Base-by-base conservation (phyloP, 805 yeast genomes). In the Candida pini region DNA sequence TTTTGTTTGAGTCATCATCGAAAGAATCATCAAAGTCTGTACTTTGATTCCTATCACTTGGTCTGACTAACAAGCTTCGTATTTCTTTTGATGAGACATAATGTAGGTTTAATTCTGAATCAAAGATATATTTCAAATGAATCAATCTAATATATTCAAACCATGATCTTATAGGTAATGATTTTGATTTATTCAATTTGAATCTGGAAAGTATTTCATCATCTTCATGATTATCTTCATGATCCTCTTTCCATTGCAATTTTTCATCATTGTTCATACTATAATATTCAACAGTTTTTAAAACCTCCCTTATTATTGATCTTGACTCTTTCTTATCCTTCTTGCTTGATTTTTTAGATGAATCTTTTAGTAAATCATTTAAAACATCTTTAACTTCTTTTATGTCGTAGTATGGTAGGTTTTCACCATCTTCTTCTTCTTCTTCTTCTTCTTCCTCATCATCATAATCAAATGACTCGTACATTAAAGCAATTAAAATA, bases 251-350 rank as follows among this genome's bases (percentile, higher is more conserved):
- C 10, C 30, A 59, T 15, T 60, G 56, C 40, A 54, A 66, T 17
- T 51, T 20, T 13, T 36, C 31, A 1, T 37, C 20, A n/a, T 37
- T 21, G 12, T 27, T 8, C 62, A 55, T 32, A 4, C 43, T 24
- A 43, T 66, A 69, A 13, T 50, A 49, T 33, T 62, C 64, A 9
- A 78, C 58, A 0, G 81, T 75, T 24, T 56, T 56, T 26, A 69
- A 53, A 14, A 78, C 74, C 39, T 79, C 81, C 48, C 78, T 64
- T 53, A 78, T 76, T 1, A 79, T 64, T 1, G 84, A 71, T 41
- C 75, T 73, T 18, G 74, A 63, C 25, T 71, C 76, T 39, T 69
- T 71, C 51, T 76, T 79, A 41, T 78, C 84, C 48, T 73, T 76
- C 45, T 81, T 81, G 18, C 80, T 71, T 3, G 77, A 51, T 34